These are phyloP conservation scores for Colletotrichum sp. DNA, from an alignment of 2,329 filamentous ascomycete genomes.

Conservation along the genomic window DNA sequence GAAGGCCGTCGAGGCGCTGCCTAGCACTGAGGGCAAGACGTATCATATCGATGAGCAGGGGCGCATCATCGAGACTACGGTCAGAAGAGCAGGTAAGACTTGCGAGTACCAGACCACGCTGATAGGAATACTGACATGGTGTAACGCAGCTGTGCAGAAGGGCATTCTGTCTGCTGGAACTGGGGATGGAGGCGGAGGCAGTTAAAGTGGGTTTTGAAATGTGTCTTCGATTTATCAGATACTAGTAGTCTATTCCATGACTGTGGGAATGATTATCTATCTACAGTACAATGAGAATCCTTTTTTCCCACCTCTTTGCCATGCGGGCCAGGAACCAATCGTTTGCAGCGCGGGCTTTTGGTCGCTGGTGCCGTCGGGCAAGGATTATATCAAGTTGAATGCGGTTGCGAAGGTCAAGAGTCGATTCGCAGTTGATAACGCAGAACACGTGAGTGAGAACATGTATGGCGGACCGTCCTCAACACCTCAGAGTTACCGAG, in stretches of 20 bases:
- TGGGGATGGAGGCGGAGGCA: not conserved
- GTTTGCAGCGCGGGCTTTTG: not conserved
- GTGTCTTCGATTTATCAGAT: not conserved
- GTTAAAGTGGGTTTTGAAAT: not conserved
- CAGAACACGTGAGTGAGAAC: not conserved
- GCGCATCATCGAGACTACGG: conserved; percentile 14
- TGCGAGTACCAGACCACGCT: not conserved
- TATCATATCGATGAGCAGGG: conserved; percentile 20
- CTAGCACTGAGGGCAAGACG: conserved; percentile 15
- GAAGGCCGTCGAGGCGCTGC: conserved; percentile 12
- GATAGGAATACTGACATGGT: not conserved
- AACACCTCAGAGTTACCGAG: not conserved
- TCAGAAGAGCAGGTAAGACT: not conserved
- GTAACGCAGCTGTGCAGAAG: not conserved
- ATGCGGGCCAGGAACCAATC: not conserved
- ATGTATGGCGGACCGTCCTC: not conserved
- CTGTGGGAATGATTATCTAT: not conserved
- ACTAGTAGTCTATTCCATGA: fast-evolving
- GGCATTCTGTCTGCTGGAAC: not conserved
- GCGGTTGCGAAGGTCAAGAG: not conserved
- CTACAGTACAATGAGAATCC: not conserved
- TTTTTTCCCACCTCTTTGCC: not conserved
- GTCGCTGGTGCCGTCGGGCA: not conserved
- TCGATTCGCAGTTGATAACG: not conserved
- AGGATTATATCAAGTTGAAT: not conserved